These are phyloP conservation scores for Talaromyces rugulosus DNA, from an alignment of 2,329 filamentous ascomycete species.

Conservation along the genomic window DNA sequence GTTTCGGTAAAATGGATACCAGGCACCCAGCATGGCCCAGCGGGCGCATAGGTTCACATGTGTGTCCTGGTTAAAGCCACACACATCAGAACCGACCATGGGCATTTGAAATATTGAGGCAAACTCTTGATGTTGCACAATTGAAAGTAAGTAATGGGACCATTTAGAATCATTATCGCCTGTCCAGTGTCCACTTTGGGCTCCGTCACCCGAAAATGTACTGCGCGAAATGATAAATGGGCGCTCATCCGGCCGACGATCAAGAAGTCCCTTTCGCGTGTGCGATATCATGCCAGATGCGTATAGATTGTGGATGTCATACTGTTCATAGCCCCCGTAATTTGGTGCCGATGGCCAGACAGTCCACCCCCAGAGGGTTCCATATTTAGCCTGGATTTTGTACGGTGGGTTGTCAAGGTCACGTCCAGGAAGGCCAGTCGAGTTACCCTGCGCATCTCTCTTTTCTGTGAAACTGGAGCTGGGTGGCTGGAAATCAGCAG, in stretches of 20 bases:
- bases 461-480: neutral
- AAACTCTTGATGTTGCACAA: constrained; percentile 58
- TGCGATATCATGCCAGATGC: constrained; percentile 66
- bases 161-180: constrained; percentile 58
- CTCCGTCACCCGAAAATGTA: constrained; percentile 69
- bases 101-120: constrained; percentile 64
- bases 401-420: constrained; percentile 64
- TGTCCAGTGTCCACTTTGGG: constrained; percentile 56
- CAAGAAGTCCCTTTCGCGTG: constrained; percentile 62
- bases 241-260: constrained; percentile 58
- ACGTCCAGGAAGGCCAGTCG: constrained; percentile 55
- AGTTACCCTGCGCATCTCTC: constrained; percentile 9
- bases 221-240: constrained; percentile 72
- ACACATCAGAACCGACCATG: constrained; percentile 69
- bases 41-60: constrained; percentile 67
- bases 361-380: constrained; percentile 51
- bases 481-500: constrained; percentile 61
- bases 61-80: constrained; percentile 67
- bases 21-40: constrained; percentile 69
- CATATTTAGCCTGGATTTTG: constrained; percentile 59
- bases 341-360: constrained; percentile 66
- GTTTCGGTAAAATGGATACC: constrained; percentile 72
- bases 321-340: constrained; percentile 59
- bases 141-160: constrained; percentile 56
- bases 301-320: constrained; percentile 74